phyloP scores from a whole-genome alignment of 1,139 yeast species.

The Taphrina sp. region DNA sequence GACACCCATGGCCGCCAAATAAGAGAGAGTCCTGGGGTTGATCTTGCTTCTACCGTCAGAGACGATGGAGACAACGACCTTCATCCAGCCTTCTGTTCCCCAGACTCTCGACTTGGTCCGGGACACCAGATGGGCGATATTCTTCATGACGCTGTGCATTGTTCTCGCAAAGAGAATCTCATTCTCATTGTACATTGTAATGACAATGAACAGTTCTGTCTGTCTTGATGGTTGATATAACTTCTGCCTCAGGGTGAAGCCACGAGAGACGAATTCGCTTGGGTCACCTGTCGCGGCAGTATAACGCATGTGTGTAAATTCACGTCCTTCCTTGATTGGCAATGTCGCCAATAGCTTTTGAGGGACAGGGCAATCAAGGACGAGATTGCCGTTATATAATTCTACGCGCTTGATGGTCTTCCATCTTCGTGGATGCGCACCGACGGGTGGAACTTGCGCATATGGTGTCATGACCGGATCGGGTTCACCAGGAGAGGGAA shows the following conservation, averaged over 20 bases:
- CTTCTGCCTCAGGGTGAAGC: slow-evolving; percentile 65
- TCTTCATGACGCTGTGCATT: slow-evolving; percentile 71
- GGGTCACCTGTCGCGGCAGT: slow-evolving; percentile 84
- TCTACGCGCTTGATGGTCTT: slow-evolving; percentile 54
- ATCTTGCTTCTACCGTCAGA: slow-evolving; percentile 74
- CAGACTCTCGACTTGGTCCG: slow-evolving; percentile 56
- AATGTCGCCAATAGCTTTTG: slow-evolving; percentile 57
- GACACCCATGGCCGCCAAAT: slow-evolving; percentile 69
- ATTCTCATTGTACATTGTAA: slow-evolving; percentile 80
- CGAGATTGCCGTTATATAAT: slow-evolving; percentile 68
- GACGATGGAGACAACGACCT: slow-evolving; percentile 70
- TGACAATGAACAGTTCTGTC: slow-evolving; percentile 70
- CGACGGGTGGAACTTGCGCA: slow-evolving; percentile 14
- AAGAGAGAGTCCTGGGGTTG: slow-evolving; percentile 61
- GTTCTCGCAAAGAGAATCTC: slow-evolving; percentile 71
- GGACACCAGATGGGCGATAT: slow-evolving; percentile 61
- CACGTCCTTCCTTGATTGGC: slow-evolving; percentile 57
- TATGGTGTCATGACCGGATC: neutral
- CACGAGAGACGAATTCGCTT: slow-evolving; percentile 55
- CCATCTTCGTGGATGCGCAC: slow-evolving; percentile 42
- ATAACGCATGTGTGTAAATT: slow-evolving; percentile 73
- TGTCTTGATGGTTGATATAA: slow-evolving; percentile 64
- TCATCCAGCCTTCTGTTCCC: slow-evolving; percentile 82
- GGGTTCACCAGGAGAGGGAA: slow-evolving; percentile 10
- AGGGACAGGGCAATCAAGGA: slow-evolving; percentile 77